Percentiles rank a stretch among this genome's conserved stretches.
Evolutionary conservation across 192 early-diverging fungal species (phyloP).

Genomic region (Coemansia sp.): DNA sequence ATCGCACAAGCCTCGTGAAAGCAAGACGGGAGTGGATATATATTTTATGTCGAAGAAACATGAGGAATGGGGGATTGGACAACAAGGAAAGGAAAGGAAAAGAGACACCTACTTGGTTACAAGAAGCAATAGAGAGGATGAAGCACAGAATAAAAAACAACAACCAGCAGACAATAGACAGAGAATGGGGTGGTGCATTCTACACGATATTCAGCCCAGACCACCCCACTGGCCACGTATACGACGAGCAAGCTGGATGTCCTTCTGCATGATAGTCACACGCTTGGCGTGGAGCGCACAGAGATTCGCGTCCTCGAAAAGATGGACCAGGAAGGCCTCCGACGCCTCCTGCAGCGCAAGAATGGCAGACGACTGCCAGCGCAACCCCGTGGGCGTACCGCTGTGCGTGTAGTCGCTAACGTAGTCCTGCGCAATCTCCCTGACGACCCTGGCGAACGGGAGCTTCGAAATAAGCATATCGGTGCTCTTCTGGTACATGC

Average conservation of each 20-base stretch:
- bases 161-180: no score
- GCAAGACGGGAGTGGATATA: neutral
- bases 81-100: slow-evolving; percentile 6
- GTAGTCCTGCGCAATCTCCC: slow-evolving; percentile 65
- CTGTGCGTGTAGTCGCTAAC: slow-evolving; percentile 42
- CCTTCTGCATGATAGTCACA: slow-evolving; percentile 89
- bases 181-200: no score
- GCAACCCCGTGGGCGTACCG: slow-evolving; percentile 44
- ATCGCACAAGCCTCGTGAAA: slow-evolving; percentile 11
- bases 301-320: slow-evolving; percentile 90
- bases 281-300: slow-evolving; percentile 94
- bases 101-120: slow-evolving; percentile 5
- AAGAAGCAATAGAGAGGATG: neutral
- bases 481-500: slow-evolving; percentile 80
- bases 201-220: slow-evolving; percentile 40
- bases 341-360: slow-evolving; percentile 79
- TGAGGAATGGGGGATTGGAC: neutral
- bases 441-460: slow-evolving; percentile 83
- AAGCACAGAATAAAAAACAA: neutral
- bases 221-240: slow-evolving; percentile 85
- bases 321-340: slow-evolving; percentile 79
- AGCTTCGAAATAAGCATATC: slow-evolving; percentile 78
- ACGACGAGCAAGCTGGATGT: slow-evolving; percentile 86
- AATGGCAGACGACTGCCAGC: slow-evolving; percentile 79
- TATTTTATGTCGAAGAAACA: neutral